A percentile compares a stretch with the other conserved stretches of the same genome.
These are phyloP conservation scores for Betula pendula DNA, from an alignment of 306 rosid genomes.

Conservation along the genomic window DNA sequence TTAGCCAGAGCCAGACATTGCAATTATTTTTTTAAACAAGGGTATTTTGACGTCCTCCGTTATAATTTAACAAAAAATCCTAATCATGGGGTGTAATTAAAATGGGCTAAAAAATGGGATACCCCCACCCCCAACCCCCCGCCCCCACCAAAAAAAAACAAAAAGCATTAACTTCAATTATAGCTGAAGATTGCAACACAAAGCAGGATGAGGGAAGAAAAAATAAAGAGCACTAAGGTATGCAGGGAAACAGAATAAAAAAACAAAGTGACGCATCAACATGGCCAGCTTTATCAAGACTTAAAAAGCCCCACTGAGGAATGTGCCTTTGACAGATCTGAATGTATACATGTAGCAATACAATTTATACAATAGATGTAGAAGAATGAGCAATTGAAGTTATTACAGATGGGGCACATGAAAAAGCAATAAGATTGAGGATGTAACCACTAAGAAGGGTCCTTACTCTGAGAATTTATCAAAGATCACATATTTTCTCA, in stretches of 20 bases:
- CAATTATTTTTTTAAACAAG: no score
- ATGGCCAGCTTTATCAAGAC: conserved; percentile 7
- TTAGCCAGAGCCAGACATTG: no score
- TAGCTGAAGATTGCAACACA: conserved; percentile 1
- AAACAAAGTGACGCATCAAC: not conserved
- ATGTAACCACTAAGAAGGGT: not conserved
- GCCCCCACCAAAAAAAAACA: no score
- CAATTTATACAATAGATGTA: not conserved
- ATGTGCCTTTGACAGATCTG: not conserved
- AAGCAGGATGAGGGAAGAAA: conserved; percentile 1
- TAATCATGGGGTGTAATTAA: no score
- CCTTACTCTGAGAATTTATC: not conserved
- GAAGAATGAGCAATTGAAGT: not conserved
- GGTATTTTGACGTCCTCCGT: no score
- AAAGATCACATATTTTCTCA: not conserved
- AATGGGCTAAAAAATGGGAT: no score
- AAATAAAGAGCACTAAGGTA: not conserved
- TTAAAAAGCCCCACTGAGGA: not conserved
- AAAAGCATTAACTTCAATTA: conserved; percentile 19
- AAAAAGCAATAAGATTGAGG: conserved; percentile 17
- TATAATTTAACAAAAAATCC: no score
- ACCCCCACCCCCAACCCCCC: no score
- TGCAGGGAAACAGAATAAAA: conserved; percentile 4
- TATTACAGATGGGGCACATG: not conserved
- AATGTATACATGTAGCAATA: not conserved